Evolutionary conservation across 2,329 filamentous ascomycete species (phyloP), one percentile per base, ranked within the genome.

Genomic region (Trichophyton schoenleinii): DNA sequence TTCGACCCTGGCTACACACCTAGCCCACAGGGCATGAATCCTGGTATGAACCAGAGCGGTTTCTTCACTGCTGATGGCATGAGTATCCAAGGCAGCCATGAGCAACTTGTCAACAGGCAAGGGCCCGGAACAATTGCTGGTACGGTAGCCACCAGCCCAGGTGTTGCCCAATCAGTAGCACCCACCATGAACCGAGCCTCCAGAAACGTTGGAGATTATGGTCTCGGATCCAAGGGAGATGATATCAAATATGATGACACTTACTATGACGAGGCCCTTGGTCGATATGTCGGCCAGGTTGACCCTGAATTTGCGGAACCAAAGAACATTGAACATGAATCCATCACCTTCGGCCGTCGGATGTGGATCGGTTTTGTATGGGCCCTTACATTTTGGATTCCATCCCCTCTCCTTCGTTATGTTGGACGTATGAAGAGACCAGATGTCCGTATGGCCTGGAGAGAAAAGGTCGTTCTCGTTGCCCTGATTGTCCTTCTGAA

Each of bases 361-460:
- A 69, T 84, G 1, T 99, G 94, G 94, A 85, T 95, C 25, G 82
- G 75, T 1, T 74, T 94, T 46, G 89, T 94, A 2, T 97, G 91
- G 91, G 82, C 83, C 0, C 66, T 95, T 57, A 99, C 94, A 0
- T 97, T 90, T 72, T 97, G 89, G 88, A 94, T 96, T 66, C 94
- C 94, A 0, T 97, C 92, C 0, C 88, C 89, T 57, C 66, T 88
- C 1, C 83, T 99, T 15, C 82, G 83, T n/a, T 87, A 81, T 63
- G 70, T 97, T 62, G 94, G 94, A 36, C 88, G 92, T 22, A 99
- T 99, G 94, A 95, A 95, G 76, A 86, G 94, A 61, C 94, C 91
- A 1, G 94, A 99, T 75, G 90, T 99, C 7, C 88, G 94, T 28
- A 88, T 96, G 84, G 94, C 94, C 0, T 99, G 94, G 94, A 84